Base-by-base conservation (phyloP, 768 basidiomycete species). In the Russula lepida region DNA sequence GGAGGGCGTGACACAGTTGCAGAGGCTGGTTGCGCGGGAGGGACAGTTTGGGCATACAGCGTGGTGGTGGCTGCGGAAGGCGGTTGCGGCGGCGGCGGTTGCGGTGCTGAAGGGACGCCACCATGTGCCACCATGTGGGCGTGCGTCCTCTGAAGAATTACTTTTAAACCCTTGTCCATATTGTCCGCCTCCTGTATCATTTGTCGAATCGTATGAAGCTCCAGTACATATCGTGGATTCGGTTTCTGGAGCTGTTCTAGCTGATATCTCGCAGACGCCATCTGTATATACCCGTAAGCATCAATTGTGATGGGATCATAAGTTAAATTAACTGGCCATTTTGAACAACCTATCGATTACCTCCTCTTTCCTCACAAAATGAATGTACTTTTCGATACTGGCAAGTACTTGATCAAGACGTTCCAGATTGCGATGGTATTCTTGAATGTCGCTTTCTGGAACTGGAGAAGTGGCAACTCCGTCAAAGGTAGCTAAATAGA, bases 161-260 rank as follows among this genome's bases (percentile, higher is more conserved):
- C 47, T 47, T 35, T 56, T 8, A 66, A 37, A 2, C 64, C 63
- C 8, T 59, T 59, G 27, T 64, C 58, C 57, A 64, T 64, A 30
- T 66, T 64, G 32, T 59, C 57, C 19, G 58, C 62, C 35, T 66
- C 63, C 28, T 64, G 62, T 32, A 64, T 64, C 64, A 66, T 66
- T 33, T 53, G 51, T 12, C 64, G 64, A 32, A 66, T 63, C 5
- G 63, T 64, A 47, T 66, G 63, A 19, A 66, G 62, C 28, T 66
- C 64, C 4, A 66, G 58, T 4, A 66, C 39, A 19, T 52, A 64
- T 46, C 64, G 63, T 3, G 64, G 64, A 17, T 59, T 60, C 0
- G 49, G 41, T 13, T 47, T 64, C 25, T 56, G 44, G 12, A 54
- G n/a, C 33, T 66, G 58, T 7, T 60, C 54, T 19, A 59, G 25